Evolutionary conservation across 1,284 basidiomycete genomes (phyloP).

Genomic region (Meira miltonrushii): DNA sequence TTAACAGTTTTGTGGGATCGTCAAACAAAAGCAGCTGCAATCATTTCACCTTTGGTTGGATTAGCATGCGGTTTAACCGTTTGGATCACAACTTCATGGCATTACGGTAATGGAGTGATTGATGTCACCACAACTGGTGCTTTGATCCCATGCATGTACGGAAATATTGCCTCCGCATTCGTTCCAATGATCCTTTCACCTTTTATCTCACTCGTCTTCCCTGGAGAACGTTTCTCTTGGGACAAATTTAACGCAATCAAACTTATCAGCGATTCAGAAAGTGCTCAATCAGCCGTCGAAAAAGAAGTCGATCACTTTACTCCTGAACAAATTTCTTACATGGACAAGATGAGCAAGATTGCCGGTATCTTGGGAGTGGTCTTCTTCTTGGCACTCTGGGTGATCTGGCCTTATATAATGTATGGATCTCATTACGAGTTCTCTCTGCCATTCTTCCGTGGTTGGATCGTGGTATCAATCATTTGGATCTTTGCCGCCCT

Average conservation of each 20-base stretch:
- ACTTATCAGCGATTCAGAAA: conserved; percentile 24
- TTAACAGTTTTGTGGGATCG: conserved; percentile 44
- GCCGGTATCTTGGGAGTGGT: conserved; percentile 9
- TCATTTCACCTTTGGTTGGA: conserved; percentile 20
- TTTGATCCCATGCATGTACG: conserved; percentile 37
- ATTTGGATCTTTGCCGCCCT: conserved; percentile 21
- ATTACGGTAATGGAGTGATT: conserved; percentile 19
- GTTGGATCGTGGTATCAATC: conserved; percentile 21
- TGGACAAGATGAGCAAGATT: conserved; percentile 7
- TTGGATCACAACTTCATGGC: conserved; percentile 18
- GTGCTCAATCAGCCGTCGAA: not conserved
- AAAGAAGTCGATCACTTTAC: conserved; percentile 8
- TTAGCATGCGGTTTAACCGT: conserved; percentile 16
- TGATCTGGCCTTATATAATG: conserved; percentile 21
- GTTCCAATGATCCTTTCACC: conserved; percentile 23
- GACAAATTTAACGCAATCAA: conserved; percentile 30
- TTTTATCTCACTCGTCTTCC: conserved; percentile 14
- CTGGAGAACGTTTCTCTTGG: conserved; percentile 19
- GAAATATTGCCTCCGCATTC: conserved; percentile 34
- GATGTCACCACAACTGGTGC: conserved; percentile 24
- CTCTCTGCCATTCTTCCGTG: conserved; percentile 20
- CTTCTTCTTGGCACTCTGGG: conserved; percentile 18
- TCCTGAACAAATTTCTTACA: conserved; percentile 10
- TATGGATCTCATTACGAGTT: conserved; percentile 20
- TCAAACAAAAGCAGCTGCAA: conserved; percentile 29